A percentile compares a stretch with the other conserved stretches of the same genome.
These are phyloP conservation scores for Penicillium capsulatum DNA, from an alignment of 2,329 filamentous ascomycete genomes.

Conservation along the genomic window DNA sequence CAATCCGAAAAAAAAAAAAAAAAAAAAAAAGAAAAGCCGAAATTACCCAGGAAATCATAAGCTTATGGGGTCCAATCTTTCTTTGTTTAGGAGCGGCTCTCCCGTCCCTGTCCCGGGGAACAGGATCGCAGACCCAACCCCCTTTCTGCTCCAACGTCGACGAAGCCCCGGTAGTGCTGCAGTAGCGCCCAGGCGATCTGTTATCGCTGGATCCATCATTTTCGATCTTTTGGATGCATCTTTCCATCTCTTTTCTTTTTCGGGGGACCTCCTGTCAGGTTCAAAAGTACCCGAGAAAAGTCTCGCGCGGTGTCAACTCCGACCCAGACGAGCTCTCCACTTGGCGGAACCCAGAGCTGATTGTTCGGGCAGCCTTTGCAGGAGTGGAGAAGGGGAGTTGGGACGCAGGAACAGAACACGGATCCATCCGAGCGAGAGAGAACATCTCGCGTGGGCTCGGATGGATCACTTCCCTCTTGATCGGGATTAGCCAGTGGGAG, in stretches of 20 bases:
- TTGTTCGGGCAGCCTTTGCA: slow-evolving; percentile 30
- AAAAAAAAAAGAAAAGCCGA: slow-evolving; percentile 2
- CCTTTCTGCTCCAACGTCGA: slow-evolving; percentile 27
- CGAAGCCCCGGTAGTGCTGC: slow-evolving; percentile 7
- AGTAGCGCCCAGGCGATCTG: slow-evolving; percentile 13
- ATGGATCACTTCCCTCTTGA: slow-evolving; percentile 4
- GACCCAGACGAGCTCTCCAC: slow-evolving; percentile 11
- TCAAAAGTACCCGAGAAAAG: slow-evolving; percentile 13
- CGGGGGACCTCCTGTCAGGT: not conserved
- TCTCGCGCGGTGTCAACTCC: not conserved
- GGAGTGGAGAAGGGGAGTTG: slow-evolving; percentile 25
- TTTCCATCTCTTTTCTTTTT: not conserved
- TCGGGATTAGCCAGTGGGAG: not conserved
- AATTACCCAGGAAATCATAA: slow-evolving; percentile 15
- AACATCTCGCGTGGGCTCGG: slow-evolving; percentile 16
- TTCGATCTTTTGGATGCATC: slow-evolving; percentile 10
- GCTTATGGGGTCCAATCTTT: slow-evolving; percentile 12
- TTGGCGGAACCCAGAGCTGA: slow-evolving; percentile 26
- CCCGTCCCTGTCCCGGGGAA: slow-evolving; percentile 32
- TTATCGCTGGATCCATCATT: slow-evolving; percentile 19
- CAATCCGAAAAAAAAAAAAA: not conserved
- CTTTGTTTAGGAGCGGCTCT: slow-evolving; percentile 33
- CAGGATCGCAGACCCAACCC: slow-evolving; percentile 28
- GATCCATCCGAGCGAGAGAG: slow-evolving; percentile 30
- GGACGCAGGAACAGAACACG: slow-evolving; percentile 28